phyloP scores from a whole-genome alignment of 2,329 filamentous ascomycete genomes.

The Leptosphaerulina australis region DNA sequence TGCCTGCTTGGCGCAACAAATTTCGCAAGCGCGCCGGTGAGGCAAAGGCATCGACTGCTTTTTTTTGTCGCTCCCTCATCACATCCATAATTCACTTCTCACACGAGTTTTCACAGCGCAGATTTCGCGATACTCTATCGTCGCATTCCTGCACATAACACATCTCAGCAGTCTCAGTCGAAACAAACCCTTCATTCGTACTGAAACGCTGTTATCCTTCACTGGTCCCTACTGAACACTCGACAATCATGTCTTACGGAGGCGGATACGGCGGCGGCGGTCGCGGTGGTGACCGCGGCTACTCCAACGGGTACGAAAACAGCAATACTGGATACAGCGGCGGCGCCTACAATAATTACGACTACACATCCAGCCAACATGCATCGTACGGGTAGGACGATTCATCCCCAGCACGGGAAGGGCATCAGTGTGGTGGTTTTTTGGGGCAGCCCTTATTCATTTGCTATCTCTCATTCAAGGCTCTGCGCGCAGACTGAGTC shows the following conservation, averaged over 20 bases:
- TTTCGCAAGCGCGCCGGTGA: conserved; percentile 33
- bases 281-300: conserved; percentile 56
- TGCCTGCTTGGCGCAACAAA: conserved; percentile 23
- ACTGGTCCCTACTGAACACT: conserved; percentile 43
- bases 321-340: conserved; percentile 53
- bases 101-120: conserved; percentile 27
- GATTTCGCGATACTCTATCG: conserved; percentile 32
- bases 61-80: conserved; percentile 32
- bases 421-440: conserved; percentile 47
- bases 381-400: conserved; percentile 53
- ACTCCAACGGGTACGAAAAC: conserved; percentile 61
- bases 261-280: conserved; percentile 55
- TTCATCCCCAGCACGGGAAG: conserved; percentile 46
- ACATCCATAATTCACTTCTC: conserved; percentile 25
- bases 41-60: conserved; percentile 29
- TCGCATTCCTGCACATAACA: conserved; percentile 33
- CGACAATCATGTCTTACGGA: conserved; percentile 72
- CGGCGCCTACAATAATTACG: conserved; percentile 54
- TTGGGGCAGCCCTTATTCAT: conserved; percentile 37
- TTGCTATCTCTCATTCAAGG: conserved; percentile 34
- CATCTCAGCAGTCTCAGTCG: conserved; percentile 21
- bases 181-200: conserved; percentile 29
- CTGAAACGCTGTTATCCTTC: conserved; percentile 33
- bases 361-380: conserved; percentile 53
- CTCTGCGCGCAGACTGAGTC: conserved; percentile 42